Conservation (phyloP, 2,329 filamentous ascomycete species). For the Stenocarpella maydis region DNA sequence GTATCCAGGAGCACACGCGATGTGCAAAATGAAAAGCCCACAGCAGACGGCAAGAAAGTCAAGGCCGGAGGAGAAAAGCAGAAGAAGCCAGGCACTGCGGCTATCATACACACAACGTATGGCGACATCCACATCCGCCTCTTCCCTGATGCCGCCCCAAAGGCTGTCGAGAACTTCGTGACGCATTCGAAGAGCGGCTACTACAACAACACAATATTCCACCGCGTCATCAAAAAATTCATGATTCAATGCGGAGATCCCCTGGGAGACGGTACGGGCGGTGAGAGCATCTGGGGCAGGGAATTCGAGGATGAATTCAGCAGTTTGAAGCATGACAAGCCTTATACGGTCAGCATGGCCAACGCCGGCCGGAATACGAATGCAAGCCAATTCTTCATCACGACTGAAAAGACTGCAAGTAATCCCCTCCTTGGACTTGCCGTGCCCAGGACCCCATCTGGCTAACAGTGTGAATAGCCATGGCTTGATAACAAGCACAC, state of each 20-base stretch:
- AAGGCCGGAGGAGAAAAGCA: slow-evolving; percentile 67
- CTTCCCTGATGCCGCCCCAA: slow-evolving; percentile 92
- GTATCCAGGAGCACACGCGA: slow-evolving; percentile 86
- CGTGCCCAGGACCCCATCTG: background rate
- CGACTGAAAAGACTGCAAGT: slow-evolving; percentile 90
- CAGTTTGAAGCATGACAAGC: slow-evolving; percentile 89
- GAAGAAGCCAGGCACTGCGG: slow-evolving; percentile 78
- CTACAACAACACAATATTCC: slow-evolving; percentile 98
- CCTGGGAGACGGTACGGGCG: slow-evolving; percentile 86
- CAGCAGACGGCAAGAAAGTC: slow-evolving; percentile 64
- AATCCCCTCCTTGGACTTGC: background rate
- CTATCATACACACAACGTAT: slow-evolving; percentile 89
- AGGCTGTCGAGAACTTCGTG: slow-evolving; percentile 96
- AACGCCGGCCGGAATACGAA: slow-evolving; percentile 97
- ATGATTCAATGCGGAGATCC: slow-evolving; percentile 95
- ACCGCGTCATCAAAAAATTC: slow-evolving; percentile 96
- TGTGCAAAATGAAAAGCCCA: slow-evolving; percentile 93
- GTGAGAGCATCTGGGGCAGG: slow-evolving; percentile 90
- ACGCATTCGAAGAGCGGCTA: slow-evolving; percentile 90
- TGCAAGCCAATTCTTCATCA: slow-evolving; percentile 97
- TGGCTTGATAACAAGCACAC: slow-evolving; percentile 98
- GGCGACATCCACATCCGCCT: slow-evolving; percentile 94
- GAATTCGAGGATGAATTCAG: slow-evolving; percentile 96
- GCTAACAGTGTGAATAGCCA: slow-evolving; percentile 58
- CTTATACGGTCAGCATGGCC: slow-evolving; percentile 97